A percentile compares a stretch with the other conserved stretches of the same genome.
These are phyloP conservation scores for Boletus bicolor DNA, from an alignment of 768 basidiomycete species.

Conservation along the genomic window DNA sequence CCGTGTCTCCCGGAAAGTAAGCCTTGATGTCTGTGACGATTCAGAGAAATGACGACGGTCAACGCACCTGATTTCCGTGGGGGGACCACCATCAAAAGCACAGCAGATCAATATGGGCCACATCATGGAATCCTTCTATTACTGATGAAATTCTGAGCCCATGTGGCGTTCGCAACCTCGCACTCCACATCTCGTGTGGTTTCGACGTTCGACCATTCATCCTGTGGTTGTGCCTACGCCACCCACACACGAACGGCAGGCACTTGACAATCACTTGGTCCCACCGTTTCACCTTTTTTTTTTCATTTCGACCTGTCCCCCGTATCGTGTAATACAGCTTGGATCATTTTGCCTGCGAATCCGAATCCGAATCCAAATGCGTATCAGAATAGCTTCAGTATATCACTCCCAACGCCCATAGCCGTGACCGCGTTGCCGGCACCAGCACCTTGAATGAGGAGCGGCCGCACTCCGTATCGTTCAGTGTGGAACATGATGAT, in stretches of 20 bases:
- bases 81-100: neutral
- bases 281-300: neutral
- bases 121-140: neutral
- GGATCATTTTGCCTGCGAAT: neutral
- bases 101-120: neutral
- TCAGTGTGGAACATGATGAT: constrained; percentile 97
- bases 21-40: neutral
- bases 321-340: constrained; percentile 3
- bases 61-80: constrained; percentile 2
- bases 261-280: neutral
- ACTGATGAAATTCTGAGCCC: neutral
- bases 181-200: neutral
- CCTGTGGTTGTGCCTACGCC: neutral
- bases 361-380: neutral
- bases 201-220: constrained; percentile 5
- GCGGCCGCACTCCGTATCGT: constrained; percentile 81
- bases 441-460: constrained; percentile 94
- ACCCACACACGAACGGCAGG: constrained; percentile 3
- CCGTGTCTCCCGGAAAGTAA: constrained; percentile 7
- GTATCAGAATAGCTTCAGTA: constrained; percentile 52
- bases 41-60: neutral
- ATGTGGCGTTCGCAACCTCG: neutral
- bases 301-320: constrained; percentile 2
- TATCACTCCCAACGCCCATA: constrained; percentile 93
- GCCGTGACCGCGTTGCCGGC: constrained; percentile 98